A percentile compares a stretch with the other conserved stretches of the same genome.
phyloP scores from a whole-genome alignment of 768 basidiomycete species.

The Paxillus involutus region DNA sequence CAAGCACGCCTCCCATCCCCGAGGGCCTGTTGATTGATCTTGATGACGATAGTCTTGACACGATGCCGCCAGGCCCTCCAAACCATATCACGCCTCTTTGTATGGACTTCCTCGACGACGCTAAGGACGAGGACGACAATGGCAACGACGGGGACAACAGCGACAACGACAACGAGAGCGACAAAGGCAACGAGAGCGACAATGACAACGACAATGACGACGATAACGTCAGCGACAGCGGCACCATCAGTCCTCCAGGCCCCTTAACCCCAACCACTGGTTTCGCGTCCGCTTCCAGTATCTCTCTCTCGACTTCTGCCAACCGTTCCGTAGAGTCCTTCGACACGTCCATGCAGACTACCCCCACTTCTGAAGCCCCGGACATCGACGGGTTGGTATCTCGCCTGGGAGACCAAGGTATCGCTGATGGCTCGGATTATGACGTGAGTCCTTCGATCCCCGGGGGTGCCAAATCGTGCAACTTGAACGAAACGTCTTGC shows the following conservation, averaged over 20 bases:
- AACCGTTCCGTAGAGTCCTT: constrained; percentile 27
- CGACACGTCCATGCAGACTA: constrained; percentile 28
- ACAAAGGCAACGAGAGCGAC: constrained; percentile 9
- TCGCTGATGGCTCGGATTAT: constrained; percentile 53
- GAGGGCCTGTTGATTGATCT: constrained; percentile 59
- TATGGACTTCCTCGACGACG: constrained; percentile 25
- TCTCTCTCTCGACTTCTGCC: constrained; percentile 24
- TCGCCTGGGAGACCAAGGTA: constrained; percentile 45
- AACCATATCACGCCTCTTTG: constrained; percentile 16
- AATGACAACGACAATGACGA: constrained; percentile 11
- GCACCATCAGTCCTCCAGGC: constrained; percentile 31
- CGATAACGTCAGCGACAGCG: constrained; percentile 28
- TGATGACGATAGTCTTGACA: constrained; percentile 39
- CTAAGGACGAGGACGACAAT: constrained; percentile 8
- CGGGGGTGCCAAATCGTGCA: constrained; percentile 18
- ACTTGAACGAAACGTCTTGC: constrained; percentile 20
- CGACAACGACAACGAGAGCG: background rate
- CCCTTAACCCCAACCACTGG: constrained; percentile 32
- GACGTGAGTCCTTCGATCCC: constrained; percentile 52
- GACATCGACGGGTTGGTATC: constrained; percentile 67
- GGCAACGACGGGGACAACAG: background rate
- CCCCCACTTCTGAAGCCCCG: constrained; percentile 39
- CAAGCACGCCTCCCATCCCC: constrained; percentile 38
- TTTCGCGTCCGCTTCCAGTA: constrained; percentile 26
- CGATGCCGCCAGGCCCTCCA: constrained; percentile 4